Evolutionary conservation across 106 monocot genomes (phyloP), one percentile per base, ranked within the genome.

Genomic region (Hemerocallis citrina): DNA sequence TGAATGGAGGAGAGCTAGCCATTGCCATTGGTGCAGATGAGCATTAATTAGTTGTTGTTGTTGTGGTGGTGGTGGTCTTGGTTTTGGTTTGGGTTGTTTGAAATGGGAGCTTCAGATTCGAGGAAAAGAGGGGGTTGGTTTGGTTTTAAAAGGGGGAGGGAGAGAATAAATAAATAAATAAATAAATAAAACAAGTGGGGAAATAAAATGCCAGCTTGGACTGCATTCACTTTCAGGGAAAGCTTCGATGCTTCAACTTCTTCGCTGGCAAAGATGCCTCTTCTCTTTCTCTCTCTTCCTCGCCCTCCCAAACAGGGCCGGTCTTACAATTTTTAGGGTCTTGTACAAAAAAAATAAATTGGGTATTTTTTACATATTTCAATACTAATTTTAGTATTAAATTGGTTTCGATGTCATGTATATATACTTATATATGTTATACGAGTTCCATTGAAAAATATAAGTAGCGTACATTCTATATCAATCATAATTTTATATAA

Each of bases 181-280:
- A 54, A 12, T 42, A 34, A 59, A 59, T 7, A 51, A 52, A 10
- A n/a, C 1, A 21, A 58, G 31, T 7, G 34, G 28, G 25, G 28
- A n/a, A n/a, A n/a, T n/a, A 59, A 41, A 55, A 55, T 37, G 67
- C 59, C 65, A 70, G 74, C 69, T 66, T 74, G 69, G 68, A 74
- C 36, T 59, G 36, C 59, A 34, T 64, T 69, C 68, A 52, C 77
- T 77, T 61, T 54, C 55, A 55, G 39, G 51, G 52, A 67, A 59
- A 46, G 35, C 43, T 79, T 79, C 30, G 33, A 73, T 79, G 64
- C 79, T 69, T 71, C 70, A 66, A 55, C 52, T 70, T 70, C 79
- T 49, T 74, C 58, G 79, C 79, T 80, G 79, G 79, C 79, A 68
- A 74, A 62, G 61, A 62, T 59, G 33, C 57, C 52, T 25, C 14